phyloP scores from a whole-genome alignment of 257 asterid species.

The Ballota nigra region DNA sequence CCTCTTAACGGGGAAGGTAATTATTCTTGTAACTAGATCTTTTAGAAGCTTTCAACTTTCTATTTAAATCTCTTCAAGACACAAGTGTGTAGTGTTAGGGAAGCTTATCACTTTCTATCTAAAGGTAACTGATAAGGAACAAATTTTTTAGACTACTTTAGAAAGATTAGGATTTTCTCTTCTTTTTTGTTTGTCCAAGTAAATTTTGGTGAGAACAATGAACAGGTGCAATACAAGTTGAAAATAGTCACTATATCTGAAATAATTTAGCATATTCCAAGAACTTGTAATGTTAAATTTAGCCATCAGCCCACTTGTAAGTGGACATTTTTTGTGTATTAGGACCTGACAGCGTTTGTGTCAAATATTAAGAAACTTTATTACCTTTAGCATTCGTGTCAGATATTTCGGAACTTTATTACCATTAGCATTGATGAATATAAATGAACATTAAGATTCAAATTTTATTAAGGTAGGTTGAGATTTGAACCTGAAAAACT shows the following conservation, averaged over 20 bases:
- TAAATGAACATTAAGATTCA: conserved; percentile 20
- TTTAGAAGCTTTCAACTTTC: not conserved
- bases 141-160: not conserved
- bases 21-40: not conserved
- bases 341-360: not conserved
- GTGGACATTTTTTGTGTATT: not conserved
- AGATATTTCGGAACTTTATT: conserved; percentile 10
- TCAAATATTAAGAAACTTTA: conserved; percentile 12
- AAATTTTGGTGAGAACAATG: not conserved
- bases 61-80: not conserved
- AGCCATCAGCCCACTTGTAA: not conserved
- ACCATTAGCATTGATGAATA: conserved; percentile 3
- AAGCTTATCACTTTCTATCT: not conserved
- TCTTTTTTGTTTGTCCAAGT: not conserved
- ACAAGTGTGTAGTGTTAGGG: not conserved
- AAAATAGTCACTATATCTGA: not conserved
- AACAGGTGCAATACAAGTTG: not conserved
- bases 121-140: not conserved
- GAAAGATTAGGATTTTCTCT: not conserved
- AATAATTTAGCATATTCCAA: not conserved
- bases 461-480: conserved; percentile 46
- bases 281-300: not conserved
- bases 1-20: not conserved
- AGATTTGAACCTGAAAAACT: conserved; percentile 98
- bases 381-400: conserved; percentile 1